Evolutionary conservation across 305 asterid genomes (phyloP).

Genomic region (Fraxinus floribunda): DNA sequence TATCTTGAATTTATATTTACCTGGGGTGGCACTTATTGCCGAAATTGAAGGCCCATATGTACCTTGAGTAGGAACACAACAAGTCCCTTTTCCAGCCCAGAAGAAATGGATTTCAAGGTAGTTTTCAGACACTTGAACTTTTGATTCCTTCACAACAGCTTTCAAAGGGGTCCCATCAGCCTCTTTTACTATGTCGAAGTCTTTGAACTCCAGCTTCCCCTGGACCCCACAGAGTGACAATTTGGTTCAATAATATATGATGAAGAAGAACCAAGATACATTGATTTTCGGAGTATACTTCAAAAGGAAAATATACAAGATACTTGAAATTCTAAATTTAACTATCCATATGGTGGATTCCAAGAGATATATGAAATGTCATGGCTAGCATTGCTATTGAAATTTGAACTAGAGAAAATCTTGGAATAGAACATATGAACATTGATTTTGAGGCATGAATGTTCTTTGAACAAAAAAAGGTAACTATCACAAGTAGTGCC

Average conservation of each 20-base stretch:
- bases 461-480: neutral
- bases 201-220: conserved; percentile 52
- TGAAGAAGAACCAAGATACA: neutral
- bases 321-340: neutral
- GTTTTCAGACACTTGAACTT: conserved; percentile 51
- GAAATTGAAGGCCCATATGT: conserved; percentile 68
- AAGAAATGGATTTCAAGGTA: conserved; percentile 68
- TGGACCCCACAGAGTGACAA: conserved; percentile 24
- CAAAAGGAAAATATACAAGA: neutral
- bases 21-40: conserved; percentile 64
- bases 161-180: conserved; percentile 44
- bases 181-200: conserved; percentile 60
- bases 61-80: conserved; percentile 68
- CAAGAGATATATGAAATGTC: neutral
- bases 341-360: neutral
- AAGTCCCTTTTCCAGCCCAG: conserved; percentile 88
- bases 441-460: neutral
- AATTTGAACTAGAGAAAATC: neutral
- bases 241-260: conserved; percentile 1
- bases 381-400: neutral
- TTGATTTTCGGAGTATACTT: neutral
- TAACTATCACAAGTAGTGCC: neutral
- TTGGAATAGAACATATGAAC: neutral
- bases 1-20: conserved; percentile 22
- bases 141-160: conserved; percentile 42